Evolutionary conservation across 2,329 filamentous ascomycete species (phyloP), one percentile per base, ranked within the genome.

Genomic region (Trichoderma sp.): DNA sequence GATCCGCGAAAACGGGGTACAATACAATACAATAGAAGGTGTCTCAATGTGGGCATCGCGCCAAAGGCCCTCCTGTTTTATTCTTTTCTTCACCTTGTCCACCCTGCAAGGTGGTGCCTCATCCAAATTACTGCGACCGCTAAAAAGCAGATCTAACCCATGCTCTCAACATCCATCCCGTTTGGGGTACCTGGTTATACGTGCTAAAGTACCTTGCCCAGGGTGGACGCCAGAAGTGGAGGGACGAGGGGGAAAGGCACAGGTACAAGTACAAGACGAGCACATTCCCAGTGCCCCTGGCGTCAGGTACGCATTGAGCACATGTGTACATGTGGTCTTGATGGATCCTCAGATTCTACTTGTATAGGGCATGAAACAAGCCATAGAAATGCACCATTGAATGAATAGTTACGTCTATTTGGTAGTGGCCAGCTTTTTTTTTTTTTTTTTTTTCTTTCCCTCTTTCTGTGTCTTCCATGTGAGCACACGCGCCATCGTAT

Each of bases 401-500:
- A 39, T 28, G 36, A 62, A 39, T 24, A 18, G 15, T 21, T 60
- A 12, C 39, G 36, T 28, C 21, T 34, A 58, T 34, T 36, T 18
- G 3, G 28, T 36, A 53, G 51, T 28, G 30, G 70, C 21, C 53
- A 43, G 30, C 3, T 51, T 47, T 51, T n/a, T 34, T 15, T 8
- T 60, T 15, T 8, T 60, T 56, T 56, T 60, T n/a, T 60, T 34
- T 53, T 34, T 4, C 15, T 61, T 34, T 61, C 34, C 18, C 7
- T 24, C 8, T n/a, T 36, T 24, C 24, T 28, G 9, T 26, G 15
- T 26, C 34, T 43, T 56, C 32, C n/a, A 53, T 21, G 56, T 34
- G 56, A 66, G 36, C 63, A 67, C 62, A 36, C 70, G 70, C 70
- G 63, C 57, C 73, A 69, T 67, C 51, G 64, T 28, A 75, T 74